These are phyloP conservation scores for Candida anutae DNA, from an alignment of 1,139 yeast genomes.

Conservation along the genomic window DNA sequence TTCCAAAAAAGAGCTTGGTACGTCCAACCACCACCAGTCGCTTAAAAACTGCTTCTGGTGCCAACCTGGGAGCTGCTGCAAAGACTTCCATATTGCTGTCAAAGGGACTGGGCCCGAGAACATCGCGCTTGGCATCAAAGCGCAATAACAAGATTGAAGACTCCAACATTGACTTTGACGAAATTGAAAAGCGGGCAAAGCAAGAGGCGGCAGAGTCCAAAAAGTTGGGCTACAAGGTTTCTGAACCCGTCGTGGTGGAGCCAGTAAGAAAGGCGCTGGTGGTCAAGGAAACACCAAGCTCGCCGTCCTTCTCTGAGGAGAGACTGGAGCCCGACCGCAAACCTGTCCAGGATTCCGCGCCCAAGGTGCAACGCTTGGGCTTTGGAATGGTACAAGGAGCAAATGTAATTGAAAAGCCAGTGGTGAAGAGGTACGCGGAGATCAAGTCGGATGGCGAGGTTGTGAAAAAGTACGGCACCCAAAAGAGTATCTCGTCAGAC, in stretches of 20 bases:
- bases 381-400: constrained; percentile 69
- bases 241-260: constrained; percentile 19
- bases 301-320: background rate
- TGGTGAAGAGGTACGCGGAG: constrained; percentile 38
- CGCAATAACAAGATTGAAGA: constrained; percentile 32
- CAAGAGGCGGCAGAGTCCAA: constrained; percentile 72
- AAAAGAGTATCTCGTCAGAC: constrained; percentile 93
- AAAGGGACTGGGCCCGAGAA: constrained; percentile 43
- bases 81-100: constrained; percentile 34
- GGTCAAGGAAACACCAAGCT: constrained; percentile 3
- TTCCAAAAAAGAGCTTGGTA: constrained; percentile 16
- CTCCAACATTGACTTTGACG: constrained; percentile 86
- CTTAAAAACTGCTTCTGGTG: constrained; percentile 7
- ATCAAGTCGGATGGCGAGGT: constrained; percentile 63
- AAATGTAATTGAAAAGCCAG: constrained; percentile 22
- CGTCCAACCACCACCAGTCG: constrained; percentile 19
- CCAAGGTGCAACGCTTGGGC: constrained; percentile 70
- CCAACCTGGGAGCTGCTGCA: constrained; percentile 17
- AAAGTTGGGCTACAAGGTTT: constrained; percentile 65
- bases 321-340: constrained; percentile 2
- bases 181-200: constrained; percentile 79
- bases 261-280: background rate
- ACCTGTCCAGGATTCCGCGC: constrained; percentile 53
- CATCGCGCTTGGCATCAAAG: constrained; percentile 50
- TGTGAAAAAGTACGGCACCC: constrained; percentile 71